Evolutionary conservation across 768 basidiomycete genomes (phyloP), one percentile per base, ranked within the genome.

Genomic region (Rossbeevera mucosa): DNA sequence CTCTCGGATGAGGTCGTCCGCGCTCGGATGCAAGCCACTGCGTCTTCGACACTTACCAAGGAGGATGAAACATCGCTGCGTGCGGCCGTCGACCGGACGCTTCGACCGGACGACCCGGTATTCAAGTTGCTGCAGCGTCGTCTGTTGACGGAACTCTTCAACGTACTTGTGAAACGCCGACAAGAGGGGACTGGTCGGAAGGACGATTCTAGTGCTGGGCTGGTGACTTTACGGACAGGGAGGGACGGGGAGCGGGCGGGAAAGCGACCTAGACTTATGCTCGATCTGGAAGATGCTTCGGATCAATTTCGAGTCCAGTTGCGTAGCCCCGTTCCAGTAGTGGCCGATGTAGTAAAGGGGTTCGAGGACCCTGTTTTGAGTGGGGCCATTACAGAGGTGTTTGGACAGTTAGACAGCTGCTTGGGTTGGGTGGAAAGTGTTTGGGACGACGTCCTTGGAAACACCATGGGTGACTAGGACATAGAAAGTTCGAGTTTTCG

Each of bases 1-100:
- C 77, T 90, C 22, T 85, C 83, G 1, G 88, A 89, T 60, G 88
- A 90, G 62, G 81, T 89, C 42, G 64, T 88, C 26, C 81, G 77
- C 21, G 80, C 80, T 5, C 76, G 76, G 26, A 67, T 69, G 25
- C 62, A 69, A 18, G 54, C 58, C 25, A 45, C 42, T 13, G 33
- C 44, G 8, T n/a, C 54, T 46, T 12, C 18, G 5, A 11, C 42
- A 2, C 46, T 71, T 18, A 59, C 69, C 38, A 61, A 61, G 24
- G 73, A 74, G 2, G 80, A 81, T 53, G 85, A 87, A 58, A 56
- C 52, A 6, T 67, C 63, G 31, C 66, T 90, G 20, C 83, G 85
- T 20, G 73, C 74, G 4, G 79, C 82, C 2, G 85, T 88, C 7
- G 76, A 81, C 50, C 78, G 84, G 33, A 85, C 82, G 4, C 70